These are phyloP conservation scores for Komagataella kurtzmanii DNA, from an alignment of 805 yeast species.

Conservation along the genomic window DNA sequence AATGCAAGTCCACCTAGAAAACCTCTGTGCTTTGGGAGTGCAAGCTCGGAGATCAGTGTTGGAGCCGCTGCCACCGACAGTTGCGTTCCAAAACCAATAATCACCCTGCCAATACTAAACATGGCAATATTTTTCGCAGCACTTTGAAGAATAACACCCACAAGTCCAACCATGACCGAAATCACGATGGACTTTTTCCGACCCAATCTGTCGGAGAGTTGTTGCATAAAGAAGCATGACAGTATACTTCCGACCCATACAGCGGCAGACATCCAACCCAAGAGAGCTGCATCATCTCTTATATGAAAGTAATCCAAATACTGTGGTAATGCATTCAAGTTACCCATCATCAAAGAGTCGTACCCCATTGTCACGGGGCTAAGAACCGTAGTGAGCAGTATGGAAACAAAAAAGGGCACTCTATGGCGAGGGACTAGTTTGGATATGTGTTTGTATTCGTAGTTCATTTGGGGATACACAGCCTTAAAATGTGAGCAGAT, in stretches of 20 bases:
- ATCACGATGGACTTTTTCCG: slow-evolving; percentile 15
- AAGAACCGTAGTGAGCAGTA: background rate
- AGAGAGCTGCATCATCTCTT: slow-evolving; percentile 7
- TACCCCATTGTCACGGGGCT: slow-evolving; percentile 11
- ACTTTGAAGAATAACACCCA: slow-evolving; percentile 24
- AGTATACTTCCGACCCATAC: slow-evolving; percentile 14
- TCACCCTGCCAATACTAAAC: slow-evolving; percentile 21
- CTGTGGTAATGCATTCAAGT: slow-evolving; percentile 13
- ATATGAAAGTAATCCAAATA: slow-evolving; percentile 11
- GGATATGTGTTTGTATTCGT: background rate
- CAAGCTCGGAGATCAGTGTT: slow-evolving; percentile 20
- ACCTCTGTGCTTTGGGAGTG: slow-evolving; percentile 17
- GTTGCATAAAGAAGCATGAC: slow-evolving; percentile 13
- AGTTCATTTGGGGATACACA: background rate
- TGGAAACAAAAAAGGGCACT: background rate
- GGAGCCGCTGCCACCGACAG: slow-evolving; percentile 19
- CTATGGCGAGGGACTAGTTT: background rate
- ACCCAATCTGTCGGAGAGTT: slow-evolving; percentile 14
- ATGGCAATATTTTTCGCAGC: slow-evolving; percentile 22
- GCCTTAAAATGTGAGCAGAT: background rate
- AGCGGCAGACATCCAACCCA: slow-evolving; percentile 15
- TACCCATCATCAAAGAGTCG: slow-evolving; percentile 14
- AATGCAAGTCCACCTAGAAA: slow-evolving; percentile 13
- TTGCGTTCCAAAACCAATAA: slow-evolving; percentile 21
- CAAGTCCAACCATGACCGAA: slow-evolving; percentile 11